Conservation (phyloP, 352 stramenopile species). For the Globisporangium perplexum region DNA sequence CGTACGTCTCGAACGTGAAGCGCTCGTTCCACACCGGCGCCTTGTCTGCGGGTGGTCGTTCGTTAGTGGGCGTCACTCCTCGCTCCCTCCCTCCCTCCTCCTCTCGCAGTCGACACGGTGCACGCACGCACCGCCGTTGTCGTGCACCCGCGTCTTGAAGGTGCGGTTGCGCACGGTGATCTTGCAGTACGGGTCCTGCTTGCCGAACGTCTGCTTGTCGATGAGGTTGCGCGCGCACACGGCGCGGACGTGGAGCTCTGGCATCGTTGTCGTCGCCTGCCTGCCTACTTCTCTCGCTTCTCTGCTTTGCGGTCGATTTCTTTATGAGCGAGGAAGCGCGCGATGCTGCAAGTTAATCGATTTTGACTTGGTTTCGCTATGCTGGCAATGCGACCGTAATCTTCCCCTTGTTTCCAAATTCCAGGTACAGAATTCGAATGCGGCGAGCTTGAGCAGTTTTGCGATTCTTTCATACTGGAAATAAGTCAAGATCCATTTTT, state of each 20-base stretch:
- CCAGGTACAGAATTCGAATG: too few relatives aligned
- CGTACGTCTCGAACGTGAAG: constrained; percentile 71
- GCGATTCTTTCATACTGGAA: too few relatives aligned
- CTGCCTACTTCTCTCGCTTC: not conserved
- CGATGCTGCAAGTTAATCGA: not conserved
- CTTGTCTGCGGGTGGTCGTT: constrained; percentile 26
- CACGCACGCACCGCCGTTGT: constrained; percentile 63
- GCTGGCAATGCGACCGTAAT: not conserved
- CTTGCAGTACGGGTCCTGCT: constrained; percentile 82
- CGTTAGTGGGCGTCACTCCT: too few relatives aligned
- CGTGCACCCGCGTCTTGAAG: constrained; percentile 74
- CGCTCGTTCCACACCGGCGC: constrained; percentile 79
- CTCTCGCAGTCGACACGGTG: too few relatives aligned
- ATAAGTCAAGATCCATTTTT: too few relatives aligned
- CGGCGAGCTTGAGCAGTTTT: too few relatives aligned
- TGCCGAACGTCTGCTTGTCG: constrained; percentile 83
- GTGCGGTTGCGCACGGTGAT: constrained; percentile 50
- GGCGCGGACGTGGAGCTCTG: constrained; percentile 76
- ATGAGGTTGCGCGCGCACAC: constrained; percentile 76
- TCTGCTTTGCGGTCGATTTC: not conserved
- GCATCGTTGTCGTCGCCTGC: constrained; percentile 9
- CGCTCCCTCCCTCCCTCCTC: too few relatives aligned
- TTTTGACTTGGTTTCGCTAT: not conserved
- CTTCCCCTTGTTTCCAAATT: too few relatives aligned
- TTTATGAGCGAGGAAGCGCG: not conserved